Conservation (phyloP, 2,329 filamentous ascomycete genomes). For the Juglanconis sp. region DNA sequence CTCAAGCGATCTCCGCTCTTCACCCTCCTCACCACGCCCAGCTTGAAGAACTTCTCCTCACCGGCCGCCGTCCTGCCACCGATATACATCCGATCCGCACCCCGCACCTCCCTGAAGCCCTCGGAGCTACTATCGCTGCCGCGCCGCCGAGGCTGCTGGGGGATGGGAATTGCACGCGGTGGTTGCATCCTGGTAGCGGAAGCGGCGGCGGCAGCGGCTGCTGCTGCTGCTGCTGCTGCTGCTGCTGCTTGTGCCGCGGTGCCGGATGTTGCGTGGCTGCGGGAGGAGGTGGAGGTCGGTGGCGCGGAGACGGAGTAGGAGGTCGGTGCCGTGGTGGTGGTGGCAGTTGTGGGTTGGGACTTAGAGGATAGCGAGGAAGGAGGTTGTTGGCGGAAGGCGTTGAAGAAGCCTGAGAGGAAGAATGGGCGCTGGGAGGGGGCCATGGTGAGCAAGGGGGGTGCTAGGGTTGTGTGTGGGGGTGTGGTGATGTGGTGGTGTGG, state of each 20-base stretch:
- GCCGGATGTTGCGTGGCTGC: constrained; percentile 16
- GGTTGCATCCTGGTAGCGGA: constrained; percentile 14
- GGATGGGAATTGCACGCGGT: constrained; percentile 37
- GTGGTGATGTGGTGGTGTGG: neutral
- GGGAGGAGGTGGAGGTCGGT: constrained; percentile 25
- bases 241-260: constrained; percentile 29
- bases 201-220: constrained; percentile 23
- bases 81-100: constrained; percentile 78
- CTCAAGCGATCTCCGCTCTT: constrained; percentile 73
- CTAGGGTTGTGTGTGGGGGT: neutral
- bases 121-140: constrained; percentile 75
- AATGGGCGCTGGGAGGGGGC: constrained; percentile 50
- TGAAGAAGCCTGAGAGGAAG: constrained; percentile 55
- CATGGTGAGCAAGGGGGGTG: constrained; percentile 31
- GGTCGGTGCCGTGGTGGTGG: constrained; percentile 21
- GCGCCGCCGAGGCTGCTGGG: constrained; percentile 44
- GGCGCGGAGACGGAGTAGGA: constrained; percentile 23
- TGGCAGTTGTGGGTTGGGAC: constrained; percentile 27
- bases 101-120: constrained; percentile 69
- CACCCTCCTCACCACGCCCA: constrained; percentile 71
- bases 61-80: constrained; percentile 71
- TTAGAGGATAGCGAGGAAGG: constrained; percentile 33
- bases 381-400: constrained; percentile 50
- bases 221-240: constrained; percentile 25
- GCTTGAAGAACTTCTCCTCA: constrained; percentile 79